Base-by-base conservation (phyloP, 176 grass and related monocot genomes). In the Rhynchospora pubera region DNA sequence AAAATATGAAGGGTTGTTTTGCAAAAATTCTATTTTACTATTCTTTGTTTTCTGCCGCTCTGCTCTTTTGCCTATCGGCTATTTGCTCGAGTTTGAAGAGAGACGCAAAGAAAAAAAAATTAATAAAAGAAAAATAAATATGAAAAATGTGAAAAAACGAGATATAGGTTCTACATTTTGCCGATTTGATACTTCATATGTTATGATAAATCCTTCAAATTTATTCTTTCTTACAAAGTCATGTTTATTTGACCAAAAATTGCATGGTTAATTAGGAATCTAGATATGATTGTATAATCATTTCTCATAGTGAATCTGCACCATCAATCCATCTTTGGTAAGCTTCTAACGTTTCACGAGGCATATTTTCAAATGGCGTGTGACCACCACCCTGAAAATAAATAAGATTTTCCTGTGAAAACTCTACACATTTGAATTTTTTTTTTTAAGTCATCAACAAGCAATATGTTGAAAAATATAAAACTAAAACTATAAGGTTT, bases 241-340 rank as follows among this genome's bases (percentile, higher is more conserved):
- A 67, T 16, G 30, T n/a, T 44, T 14, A 45, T 69, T 69, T 47
- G 8, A 48, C 3, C 34, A 70, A 46, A 19, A 28, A 28, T 28
- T 71, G 18, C 16, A 46, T 39, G 11, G 16, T 22, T 47, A 22
- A 39, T 47, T 22, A 47, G 7, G 47, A 34, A 70, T 70, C 18
- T 44, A 21, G n/a, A 50, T 50, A 34, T 18, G 65, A 50, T 48
- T 24, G 42, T 58, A 28, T 13, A 15, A 30, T 30, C 6, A 57
- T 11, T 81, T 85, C 46, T 70, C 51, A 84, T n/a, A 92, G 51
- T 7, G 80, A 87, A 21, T 85, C 51, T 22, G 85, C 85, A 22
- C 85, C 89, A 42, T 88, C 92, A 34, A 89, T 86, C 87, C 87
- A 94, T 32, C 89, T 85, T 74, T 72, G 83, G 39, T 89, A 79